Base-by-base conservation (phyloP, 345 rosid species). In the Eucalyptus curtisii region DNA sequence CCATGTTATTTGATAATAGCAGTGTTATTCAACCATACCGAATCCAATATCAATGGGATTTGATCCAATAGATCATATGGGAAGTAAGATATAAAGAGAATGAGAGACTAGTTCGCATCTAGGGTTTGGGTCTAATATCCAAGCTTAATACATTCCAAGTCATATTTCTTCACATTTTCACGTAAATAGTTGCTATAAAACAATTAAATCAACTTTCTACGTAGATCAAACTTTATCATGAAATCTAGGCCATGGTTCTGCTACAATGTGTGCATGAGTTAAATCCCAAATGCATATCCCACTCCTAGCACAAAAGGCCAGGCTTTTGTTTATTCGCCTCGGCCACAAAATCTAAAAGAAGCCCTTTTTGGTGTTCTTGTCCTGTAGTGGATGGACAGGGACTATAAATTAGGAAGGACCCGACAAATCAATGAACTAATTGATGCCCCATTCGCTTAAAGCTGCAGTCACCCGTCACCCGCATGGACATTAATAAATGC, bases 1-100 rank as follows among this genome's bases (percentile, higher is more conserved):
- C 0, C 0, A 1, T 4, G 24, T 16, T 66, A 66, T 66, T 66
- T 33, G 19, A 10, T 3, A 31, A 31, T 3, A 2, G 2, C 3
- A 59, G 6, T 59, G 4, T 64, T 66, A 15, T 66, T 66, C 40
- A 31, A 66, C 79, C 40, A 4, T 66, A 16, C 22, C 2, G 0
- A 1, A 66, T 66, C 22, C 5, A 66, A n/a, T 66, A 31, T 66
- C 40, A 9, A n/a, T n/a, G 76, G 10, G 6, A 64, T 64, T 4
- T n/a, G 19, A 64, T 64, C 2, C 40, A 3, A 66, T 19, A 66
- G 24, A 66, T 66, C 22, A 19, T 0, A 16, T 31, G 13, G 2
- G 3, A 31, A 68, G 42, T 33, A 33, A 68, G 24, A 68, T 16
- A 68, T 8, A 8, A 16, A 68, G 42, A 33, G 42, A 8, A 1